These are phyloP conservation scores for Daldinia concentrica DNA, from an alignment of 495 filamentous ascomycete genomes.

Conservation along the genomic window DNA sequence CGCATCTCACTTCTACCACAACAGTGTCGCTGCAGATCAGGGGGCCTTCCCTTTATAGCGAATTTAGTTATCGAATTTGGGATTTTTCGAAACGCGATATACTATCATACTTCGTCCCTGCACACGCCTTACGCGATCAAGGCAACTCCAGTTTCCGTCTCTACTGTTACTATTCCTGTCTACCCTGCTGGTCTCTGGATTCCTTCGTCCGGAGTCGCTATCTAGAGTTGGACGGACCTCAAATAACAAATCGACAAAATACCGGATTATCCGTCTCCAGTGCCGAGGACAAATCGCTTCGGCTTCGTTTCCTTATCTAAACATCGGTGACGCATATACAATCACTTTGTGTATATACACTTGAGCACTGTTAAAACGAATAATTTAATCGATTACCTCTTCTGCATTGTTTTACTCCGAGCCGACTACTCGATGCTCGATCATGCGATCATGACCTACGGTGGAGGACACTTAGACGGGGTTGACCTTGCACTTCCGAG, in stretches of 20 bases:
- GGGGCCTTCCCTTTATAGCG: constrained; percentile 22
- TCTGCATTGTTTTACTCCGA: neutral
- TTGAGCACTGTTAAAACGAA: neutral
- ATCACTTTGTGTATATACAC: constrained; percentile 8
- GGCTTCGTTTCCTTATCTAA: constrained; percentile 19
- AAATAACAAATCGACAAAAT: constrained; percentile 38
- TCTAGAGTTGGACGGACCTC: neutral
- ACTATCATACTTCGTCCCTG: neutral
- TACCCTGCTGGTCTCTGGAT: constrained; percentile 20
- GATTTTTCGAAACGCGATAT: constrained; percentile 13
- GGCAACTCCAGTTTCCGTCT: constrained; percentile 10
- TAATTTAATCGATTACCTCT: neutral
- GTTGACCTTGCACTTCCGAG: constrained; percentile 58
- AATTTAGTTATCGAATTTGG: constrained; percentile 17
- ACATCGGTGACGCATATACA: constrained; percentile 3
- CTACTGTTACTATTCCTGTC: constrained; percentile 35
- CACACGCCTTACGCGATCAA: constrained; percentile 2
- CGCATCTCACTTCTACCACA: constrained; percentile 28
- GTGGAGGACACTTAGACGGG: constrained; percentile 49
- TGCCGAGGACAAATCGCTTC: constrained; percentile 26
- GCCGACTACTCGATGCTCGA: constrained; percentile 34
- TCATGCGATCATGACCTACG: constrained; percentile 69
- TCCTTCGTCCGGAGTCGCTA: constrained; percentile 23
- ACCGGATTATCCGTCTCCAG: constrained; percentile 19
- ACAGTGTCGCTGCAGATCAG: constrained; percentile 30